Evolutionary conservation across 1,284 basidiomycete genomes (phyloP), one percentile per base, ranked within the genome.

Genomic region (Boletellus deceptivus): DNA sequence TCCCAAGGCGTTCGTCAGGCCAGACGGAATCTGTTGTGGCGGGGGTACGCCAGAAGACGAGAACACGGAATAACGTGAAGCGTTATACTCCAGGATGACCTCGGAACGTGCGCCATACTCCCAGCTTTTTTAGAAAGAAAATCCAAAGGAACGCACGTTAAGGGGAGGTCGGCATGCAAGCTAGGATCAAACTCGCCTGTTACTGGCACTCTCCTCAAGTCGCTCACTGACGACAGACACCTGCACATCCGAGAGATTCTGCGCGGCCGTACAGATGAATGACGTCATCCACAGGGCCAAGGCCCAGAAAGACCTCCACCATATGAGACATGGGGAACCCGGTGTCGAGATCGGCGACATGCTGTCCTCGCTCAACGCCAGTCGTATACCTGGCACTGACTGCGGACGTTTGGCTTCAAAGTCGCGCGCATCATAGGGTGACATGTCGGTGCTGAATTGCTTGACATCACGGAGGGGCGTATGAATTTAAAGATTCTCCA

Each of bases 61-160:
- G 52, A 82, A 78, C 48, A 82, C 78, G 6, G 78, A 78, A 50
- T 78, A 68, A 3, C 64, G 57, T 1, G 76, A 72, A 49, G 77
- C 76, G 38, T 78, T 73, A 53, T 77, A 73, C 62, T 88, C 84
- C 40, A 82, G 70, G 31, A 85, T 66, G 16, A 85, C 81, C 60
- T 86, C 70, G 11, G 79, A 67, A 37, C 77, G 74, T 0, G 84
- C 81, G 9, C 85, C 85, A 49, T 82, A 73, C 58, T 88, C 85
- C 85, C 85, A 88, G 53, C 82, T 86, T 11, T 31, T 31, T 31
- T 22, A 22, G 4, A 22, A 22, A 22, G n/a, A n/a, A n/a, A n/a
- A n/a, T n/a, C 4, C 4, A 4, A 22, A 22, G 20, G 20, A 22
- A 22, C 20, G 20, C 20, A 22, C 20, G 20, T 22, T n/a, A 53